These are phyloP conservation scores for Fusarium clavum DNA, from an alignment of 2,329 filamentous ascomycete genomes.

Conservation along the genomic window DNA sequence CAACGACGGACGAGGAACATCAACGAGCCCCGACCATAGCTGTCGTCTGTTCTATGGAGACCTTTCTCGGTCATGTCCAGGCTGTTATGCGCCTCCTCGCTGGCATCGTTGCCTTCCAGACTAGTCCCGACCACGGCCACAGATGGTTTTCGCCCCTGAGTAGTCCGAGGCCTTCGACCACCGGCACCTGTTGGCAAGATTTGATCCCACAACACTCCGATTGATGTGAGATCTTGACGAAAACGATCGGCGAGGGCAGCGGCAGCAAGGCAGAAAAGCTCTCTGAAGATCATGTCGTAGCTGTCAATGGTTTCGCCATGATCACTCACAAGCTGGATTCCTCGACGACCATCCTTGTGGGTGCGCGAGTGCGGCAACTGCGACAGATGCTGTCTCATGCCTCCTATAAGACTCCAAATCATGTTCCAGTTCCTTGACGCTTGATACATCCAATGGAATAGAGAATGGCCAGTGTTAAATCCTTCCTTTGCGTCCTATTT, in stretches of 20 bases:
- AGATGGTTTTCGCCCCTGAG: slow-evolving; percentile 33
- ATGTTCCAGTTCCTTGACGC: slow-evolving; percentile 82
- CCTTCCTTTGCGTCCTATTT: slow-evolving; percentile 69
- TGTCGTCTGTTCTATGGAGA: slow-evolving; percentile 43
- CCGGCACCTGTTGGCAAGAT: slow-evolving; percentile 73
- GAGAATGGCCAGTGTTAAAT: slow-evolving; percentile 79
- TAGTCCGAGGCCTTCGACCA: slow-evolving; percentile 33
- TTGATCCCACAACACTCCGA: slow-evolving; percentile 80
- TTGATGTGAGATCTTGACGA: slow-evolving; percentile 69
- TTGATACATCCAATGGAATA: slow-evolving; percentile 89
- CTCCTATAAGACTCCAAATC: slow-evolving; percentile 74
- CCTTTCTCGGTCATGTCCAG: slow-evolving; percentile 58
- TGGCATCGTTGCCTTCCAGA: slow-evolving; percentile 18
- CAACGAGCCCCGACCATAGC: slow-evolving; percentile 78
- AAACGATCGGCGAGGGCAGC: slow-evolving; percentile 77
- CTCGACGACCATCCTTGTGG: slow-evolving; percentile 39
- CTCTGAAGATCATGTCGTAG: slow-evolving; percentile 82
- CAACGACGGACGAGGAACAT: slow-evolving; percentile 81
- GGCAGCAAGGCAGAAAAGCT: slow-evolving; percentile 85
- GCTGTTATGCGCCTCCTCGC: slow-evolving; percentile 39
- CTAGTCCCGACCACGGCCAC: slow-evolving; percentile 19
- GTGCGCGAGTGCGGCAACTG: slow-evolving; percentile 53
- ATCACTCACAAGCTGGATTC: slow-evolving; percentile 62
- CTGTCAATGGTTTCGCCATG: slow-evolving; percentile 71
- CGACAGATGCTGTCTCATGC: slow-evolving; percentile 79